Base-by-base conservation (phyloP, 164 flowering plant species). In the Chimonanthus salicifolius region DNA sequence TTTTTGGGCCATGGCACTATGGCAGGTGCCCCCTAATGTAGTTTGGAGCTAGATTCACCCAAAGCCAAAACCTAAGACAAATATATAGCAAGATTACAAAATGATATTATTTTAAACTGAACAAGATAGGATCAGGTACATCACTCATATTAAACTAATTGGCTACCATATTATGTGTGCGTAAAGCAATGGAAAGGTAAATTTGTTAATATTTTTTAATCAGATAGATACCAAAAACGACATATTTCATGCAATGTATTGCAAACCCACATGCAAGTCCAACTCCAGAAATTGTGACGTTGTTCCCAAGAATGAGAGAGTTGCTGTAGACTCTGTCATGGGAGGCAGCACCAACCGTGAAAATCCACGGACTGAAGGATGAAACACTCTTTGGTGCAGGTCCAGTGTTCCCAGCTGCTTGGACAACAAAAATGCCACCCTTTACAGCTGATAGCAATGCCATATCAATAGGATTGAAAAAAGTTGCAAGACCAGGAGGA, bases 281-380 rank as follows among this genome's bases (percentile, higher is more conserved):
- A 82, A 86, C 94, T 70, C 99, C 99, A 68, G 88, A 68, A 71
- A 95, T 82, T 62, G 94, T 89, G 33, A 85, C 68, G 73, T 88
- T 89, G 85, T 89, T 92, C 66, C 99, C 98, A 64, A 95, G 94
- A 21, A 80, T 48, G 21, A 95, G 77, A 7, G 94, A 90, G 81
- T 95, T 95, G 58, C 77, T 74, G 74, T 95, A 95, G 7, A 75
- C 75, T 80, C 99, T 83, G 75, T 93, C 97, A 81, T 95, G 99
- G 69, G 94, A 74, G 13, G 97, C 88, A 74, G 99, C 97, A 76
- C 99, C 99, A 77, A 93, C 97, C 16, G 94, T 93, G 80, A 87
- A 95, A 69, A 95, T 95, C 99, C 99, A 95, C 68, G 99, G 99
- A 73, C 99, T 95, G 83, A 93, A 95, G 70, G 99, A 95, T 76